Conservation (phyloP, 495 filamentous ascomycete species). For the Aspergillus funiculosus region DNA sequence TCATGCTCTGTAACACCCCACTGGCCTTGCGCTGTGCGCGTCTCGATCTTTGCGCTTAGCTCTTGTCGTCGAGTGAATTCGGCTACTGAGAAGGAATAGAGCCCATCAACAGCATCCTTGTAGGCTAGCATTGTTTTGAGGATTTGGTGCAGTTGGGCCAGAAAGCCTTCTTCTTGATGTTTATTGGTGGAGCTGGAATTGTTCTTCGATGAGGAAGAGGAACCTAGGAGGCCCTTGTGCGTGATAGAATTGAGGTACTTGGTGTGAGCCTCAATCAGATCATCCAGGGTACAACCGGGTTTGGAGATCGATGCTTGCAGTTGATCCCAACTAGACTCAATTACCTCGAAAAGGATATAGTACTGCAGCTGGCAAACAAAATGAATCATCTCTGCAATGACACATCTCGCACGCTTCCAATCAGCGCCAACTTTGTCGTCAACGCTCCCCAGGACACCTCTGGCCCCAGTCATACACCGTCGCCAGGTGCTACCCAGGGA, state of each 20-base stretch:
- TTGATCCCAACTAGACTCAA: conserved; percentile 88
- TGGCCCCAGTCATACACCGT: conserved; percentile 90
- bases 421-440: conserved; percentile 68
- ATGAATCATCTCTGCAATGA: conserved; percentile 95
- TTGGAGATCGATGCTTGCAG: conserved; percentile 73
- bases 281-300: conserved; percentile 84
- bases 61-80: conserved; percentile 93
- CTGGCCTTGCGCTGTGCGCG: conserved; percentile 52
- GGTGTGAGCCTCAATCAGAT: conserved; percentile 86
- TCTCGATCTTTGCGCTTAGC: conserved; percentile 64
- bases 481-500: conserved; percentile 86
- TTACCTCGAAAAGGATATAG: conserved; percentile 98
- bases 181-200: conserved; percentile 34
- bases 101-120: conserved; percentile 85
- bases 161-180: conserved; percentile 70
- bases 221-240: conserved; percentile 89
- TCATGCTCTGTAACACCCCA: conserved; percentile 61
- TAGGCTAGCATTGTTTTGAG: conserved; percentile 92
- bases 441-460: conserved; percentile 82
- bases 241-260: conserved; percentile 90
- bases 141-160: conserved; percentile 83
- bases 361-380: conserved; percentile 96
- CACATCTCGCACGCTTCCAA: conserved; percentile 86
- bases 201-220: conserved; percentile 41
- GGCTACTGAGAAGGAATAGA: conserved; percentile 88